phyloP scores from a whole-genome alignment of 202 grass and related monocot species.

The Saccharum hybrid region DNA sequence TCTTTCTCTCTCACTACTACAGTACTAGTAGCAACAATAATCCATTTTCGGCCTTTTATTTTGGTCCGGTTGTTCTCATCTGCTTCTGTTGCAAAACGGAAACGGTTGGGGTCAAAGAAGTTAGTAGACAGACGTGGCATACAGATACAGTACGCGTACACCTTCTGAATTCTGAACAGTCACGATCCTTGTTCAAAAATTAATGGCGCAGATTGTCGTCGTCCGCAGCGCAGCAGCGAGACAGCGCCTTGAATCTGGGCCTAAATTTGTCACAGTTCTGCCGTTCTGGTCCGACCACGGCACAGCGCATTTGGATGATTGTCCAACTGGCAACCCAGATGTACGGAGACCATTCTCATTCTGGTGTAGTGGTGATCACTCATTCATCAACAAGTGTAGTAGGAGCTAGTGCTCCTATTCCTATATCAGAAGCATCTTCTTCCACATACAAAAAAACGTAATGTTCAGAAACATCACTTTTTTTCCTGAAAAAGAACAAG shows the following conservation, averaged over 20 bases:
- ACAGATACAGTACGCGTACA: neutral
- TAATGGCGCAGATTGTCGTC: neutral
- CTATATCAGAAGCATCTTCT: neutral
- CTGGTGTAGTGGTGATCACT: neutral
- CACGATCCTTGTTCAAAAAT: neutral
- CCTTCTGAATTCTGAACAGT: neutral
- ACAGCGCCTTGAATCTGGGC: neutral
- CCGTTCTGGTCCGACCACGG: constrained; percentile 13
- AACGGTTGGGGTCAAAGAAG: no score
- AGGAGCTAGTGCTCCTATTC: neutral
- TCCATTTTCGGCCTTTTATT: no score
- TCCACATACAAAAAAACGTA: neutral
- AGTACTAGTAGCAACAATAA: no score
- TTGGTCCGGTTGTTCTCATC: no score
- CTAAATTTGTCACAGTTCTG: constrained; percentile 20
- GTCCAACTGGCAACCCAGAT: constrained; percentile 23
- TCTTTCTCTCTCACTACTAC: no score
- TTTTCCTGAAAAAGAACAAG: no score
- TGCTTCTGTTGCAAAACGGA: no score
- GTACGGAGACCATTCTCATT: neutral
- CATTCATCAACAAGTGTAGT: neutral
- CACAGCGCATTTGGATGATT: constrained; percentile 27
- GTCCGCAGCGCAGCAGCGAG: neutral
- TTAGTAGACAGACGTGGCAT: no score
- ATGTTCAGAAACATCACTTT: neutral